A percentile compares a stretch with the other conserved stretches of the same genome.
These are phyloP conservation scores for Pyricularia grisea DNA, from an alignment of 2,329 filamentous ascomycete genomes.

Conservation along the genomic window DNA sequence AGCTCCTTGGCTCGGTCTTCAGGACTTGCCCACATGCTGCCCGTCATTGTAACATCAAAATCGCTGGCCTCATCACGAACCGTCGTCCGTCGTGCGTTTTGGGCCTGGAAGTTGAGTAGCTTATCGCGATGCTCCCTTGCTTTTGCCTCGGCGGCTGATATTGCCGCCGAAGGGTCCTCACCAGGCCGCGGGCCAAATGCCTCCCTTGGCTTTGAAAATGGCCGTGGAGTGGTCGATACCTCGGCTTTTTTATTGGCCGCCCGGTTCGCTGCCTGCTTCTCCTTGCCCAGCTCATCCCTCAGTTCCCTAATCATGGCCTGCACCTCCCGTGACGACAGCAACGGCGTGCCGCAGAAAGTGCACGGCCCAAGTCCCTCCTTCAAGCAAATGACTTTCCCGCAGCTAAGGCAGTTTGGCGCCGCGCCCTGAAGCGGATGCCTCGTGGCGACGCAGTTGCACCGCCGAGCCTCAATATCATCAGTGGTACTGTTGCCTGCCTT, in stretches of 20 bases:
- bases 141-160: constrained; percentile 48
- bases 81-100: constrained; percentile 75
- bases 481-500: constrained; percentile 27
- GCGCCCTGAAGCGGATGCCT: constrained; percentile 83
- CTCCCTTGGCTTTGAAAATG: constrained; percentile 39
- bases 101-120: constrained; percentile 71
- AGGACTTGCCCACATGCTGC: constrained; percentile 75
- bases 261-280: constrained; percentile 77
- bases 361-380: constrained; percentile 92
- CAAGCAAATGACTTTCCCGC: constrained; percentile 91
- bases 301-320: constrained; percentile 80
- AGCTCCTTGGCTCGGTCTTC: constrained; percentile 74
- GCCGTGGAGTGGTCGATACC: constrained; percentile 48
- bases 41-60: constrained; percentile 39
- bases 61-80: constrained; percentile 76
- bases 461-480: constrained; percentile 47
- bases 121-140: constrained; percentile 74
- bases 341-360: constrained; percentile 72
- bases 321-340: constrained; percentile 65
- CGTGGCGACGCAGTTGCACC: constrained; percentile 81
- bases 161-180: constrained; percentile 25
- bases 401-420: constrained; percentile 84
- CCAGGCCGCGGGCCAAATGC: constrained; percentile 11
- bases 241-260: constrained; percentile 58
- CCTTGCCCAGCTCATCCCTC: constrained; percentile 74